phyloP scores from a whole-genome alignment of 345 rosid species.

The Rhodamnia rubescens region DNA sequence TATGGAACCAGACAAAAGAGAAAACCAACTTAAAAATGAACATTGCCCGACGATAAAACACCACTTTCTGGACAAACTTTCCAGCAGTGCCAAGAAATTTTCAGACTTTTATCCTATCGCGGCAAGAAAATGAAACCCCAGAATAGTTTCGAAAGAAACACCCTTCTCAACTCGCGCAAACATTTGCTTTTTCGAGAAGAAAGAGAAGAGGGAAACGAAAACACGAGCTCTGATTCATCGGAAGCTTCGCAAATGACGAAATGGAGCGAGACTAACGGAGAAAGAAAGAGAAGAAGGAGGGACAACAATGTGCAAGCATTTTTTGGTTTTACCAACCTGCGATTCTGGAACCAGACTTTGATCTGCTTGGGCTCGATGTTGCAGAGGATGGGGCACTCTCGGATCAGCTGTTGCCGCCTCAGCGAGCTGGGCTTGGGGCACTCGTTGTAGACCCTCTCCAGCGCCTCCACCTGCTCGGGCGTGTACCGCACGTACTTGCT shows the following conservation, averaged over 20 bases:
- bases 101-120: not conserved
- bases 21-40: not conserved
- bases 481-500: conserved; percentile 67
- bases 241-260: not conserved
- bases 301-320: not conserved
- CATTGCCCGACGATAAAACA: not conserved
- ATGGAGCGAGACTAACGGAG: not conserved
- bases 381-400: conserved; percentile 59
- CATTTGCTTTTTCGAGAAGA: not conserved
- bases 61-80: not conserved
- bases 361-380: conserved; percentile 65
- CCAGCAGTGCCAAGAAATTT: not conserved
- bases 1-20: not conserved
- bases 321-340: conserved; percentile 25
- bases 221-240: not conserved
- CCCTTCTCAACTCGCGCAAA: not conserved
- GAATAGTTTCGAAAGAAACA: not conserved
- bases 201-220: not conserved
- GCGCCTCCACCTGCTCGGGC: conserved; percentile 73
- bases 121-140: not conserved
- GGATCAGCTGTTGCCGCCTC: conserved; percentile 60
- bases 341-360: conserved; percentile 71
- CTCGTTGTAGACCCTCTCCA: conserved; percentile 66
- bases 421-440: conserved; percentile 77
- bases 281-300: not conserved